Conservation (phyloP, 805 yeast genomes). For the Candida alai region DNA sequence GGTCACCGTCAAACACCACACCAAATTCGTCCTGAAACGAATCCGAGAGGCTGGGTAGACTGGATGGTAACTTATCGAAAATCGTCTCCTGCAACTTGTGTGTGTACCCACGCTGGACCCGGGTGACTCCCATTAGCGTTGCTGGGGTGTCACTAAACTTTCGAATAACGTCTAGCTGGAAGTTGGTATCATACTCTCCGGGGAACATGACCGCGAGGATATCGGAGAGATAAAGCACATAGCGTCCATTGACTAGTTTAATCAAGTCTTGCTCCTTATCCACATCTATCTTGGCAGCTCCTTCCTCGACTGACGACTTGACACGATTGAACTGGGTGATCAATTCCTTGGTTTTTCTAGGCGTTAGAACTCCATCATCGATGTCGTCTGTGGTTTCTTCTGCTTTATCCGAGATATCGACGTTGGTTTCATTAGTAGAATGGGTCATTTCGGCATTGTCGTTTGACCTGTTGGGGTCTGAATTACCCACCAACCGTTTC, state of each 20-base stretch:
- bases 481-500: too few species aligned
- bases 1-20: conserved; percentile 8
- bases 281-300: conserved; percentile 9
- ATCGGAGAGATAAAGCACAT: conserved; percentile 38
- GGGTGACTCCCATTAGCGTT: conserved; percentile 44
- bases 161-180: conserved; percentile 34
- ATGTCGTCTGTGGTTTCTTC: conserved; percentile 8
- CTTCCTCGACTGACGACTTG: conserved; percentile 12
- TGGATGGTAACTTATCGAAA: conserved; percentile 28
- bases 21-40: conserved; percentile 27
- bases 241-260: conserved; percentile 30
- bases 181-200: conserved; percentile 36
- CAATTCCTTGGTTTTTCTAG: conserved; percentile 12
- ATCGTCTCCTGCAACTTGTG: conserved; percentile 28
- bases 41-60: conserved; percentile 32
- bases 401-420: neutral
- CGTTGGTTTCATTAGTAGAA: conserved; percentile 6
- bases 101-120: conserved; percentile 49
- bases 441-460: too few species aligned
- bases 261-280: conserved; percentile 26
- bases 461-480: too few species aligned
- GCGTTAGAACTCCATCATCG: conserved; percentile 5
- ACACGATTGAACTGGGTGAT: conserved; percentile 15
- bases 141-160: conserved; percentile 32
- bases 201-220: conserved; percentile 47